Base-by-base conservation (phyloP, 192 early-diverging fungal genomes). In the Coemansia brasiliensis region DNA sequence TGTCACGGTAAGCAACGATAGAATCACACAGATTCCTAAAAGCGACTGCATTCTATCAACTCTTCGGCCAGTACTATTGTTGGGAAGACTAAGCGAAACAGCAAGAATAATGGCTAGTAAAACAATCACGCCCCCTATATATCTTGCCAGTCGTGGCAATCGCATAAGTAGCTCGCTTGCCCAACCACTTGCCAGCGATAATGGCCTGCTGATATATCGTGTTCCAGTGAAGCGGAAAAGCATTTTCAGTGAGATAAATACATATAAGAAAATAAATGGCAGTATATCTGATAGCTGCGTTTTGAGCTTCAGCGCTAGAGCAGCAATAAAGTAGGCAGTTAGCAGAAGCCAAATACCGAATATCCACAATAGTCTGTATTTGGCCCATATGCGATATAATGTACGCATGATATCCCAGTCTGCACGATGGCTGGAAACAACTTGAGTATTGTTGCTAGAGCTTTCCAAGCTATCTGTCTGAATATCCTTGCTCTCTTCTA, bases 11-110 rank as follows among this genome's bases (percentile, higher is more conserved):
- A 89, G 63, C 3, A 72, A 10, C 5, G 48, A 37, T 11, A 85
- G 39, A 22, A 91, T 84, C 26, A 90, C 32, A 21, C 82, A 9
- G 38, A 94, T 69, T 22, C 93, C 92, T 53, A 83, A 78, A 42
- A 91, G 69, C 20, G 89, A 87, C 76, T 93, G 90, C 61, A 92
- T 50, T 15, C 92, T 83, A 53, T 88, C 79, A 39, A 86, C 67
- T 37, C 88, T 86, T 39, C 73, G 88, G 37, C 85, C 84, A 7
- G 55, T 37, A 1, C 55, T 53, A 44, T 72, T 78, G 16, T 64
- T 53, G 5, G 69, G 57, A 12, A 67, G 41, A 1, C 61, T 32
- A 37, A 79, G 51, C 0, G 83, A 74, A 17, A 80, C 65, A 3
- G 70, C 74, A 15, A 84, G 70, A 18, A 87, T 55, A 37, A 84